Evolutionary conservation across 306 rosid genomes (phyloP).

Genomic region (Sphenostylis stenocarpa): DNA sequence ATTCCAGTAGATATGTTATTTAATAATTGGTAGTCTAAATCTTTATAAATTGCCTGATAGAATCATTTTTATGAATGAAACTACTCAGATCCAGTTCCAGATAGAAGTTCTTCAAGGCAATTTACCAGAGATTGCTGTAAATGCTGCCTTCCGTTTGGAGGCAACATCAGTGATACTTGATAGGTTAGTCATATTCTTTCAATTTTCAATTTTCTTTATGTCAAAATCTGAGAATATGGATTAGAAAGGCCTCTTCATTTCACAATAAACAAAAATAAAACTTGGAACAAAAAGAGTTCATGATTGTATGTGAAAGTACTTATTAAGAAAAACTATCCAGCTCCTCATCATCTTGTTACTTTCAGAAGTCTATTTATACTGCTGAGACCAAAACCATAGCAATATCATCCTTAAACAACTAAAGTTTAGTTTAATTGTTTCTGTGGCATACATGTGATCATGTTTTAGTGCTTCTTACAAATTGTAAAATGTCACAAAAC

Average conservation of each 20-base stretch:
- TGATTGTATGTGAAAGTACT: neutral
- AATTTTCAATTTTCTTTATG: neutral
- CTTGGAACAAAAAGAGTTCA: neutral
- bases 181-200: constrained; percentile 45
- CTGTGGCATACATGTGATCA: neutral
- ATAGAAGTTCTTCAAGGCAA: constrained; percentile 49
- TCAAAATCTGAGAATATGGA: neutral
- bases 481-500: neutral
- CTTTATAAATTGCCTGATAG: neutral
- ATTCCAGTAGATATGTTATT: neutral
- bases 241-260: neutral
- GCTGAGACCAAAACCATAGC: neutral
- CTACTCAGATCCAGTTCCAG: constrained; percentile 50
- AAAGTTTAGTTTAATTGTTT: neutral
- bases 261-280: neutral
- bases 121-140: constrained; percentile 48
- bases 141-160: constrained; percentile 32
- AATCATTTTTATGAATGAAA: neutral
- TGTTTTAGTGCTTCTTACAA: neutral
- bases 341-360: neutral
- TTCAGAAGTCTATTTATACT: neutral
- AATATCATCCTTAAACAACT: neutral
- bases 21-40: neutral
- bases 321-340: neutral
- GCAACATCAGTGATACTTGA: constrained; percentile 70